Evolutionary conservation across 208 protist genomes (phyloP), one percentile per base, ranked within the genome.

Genomic region (Wallacemonas sp.): DNA sequence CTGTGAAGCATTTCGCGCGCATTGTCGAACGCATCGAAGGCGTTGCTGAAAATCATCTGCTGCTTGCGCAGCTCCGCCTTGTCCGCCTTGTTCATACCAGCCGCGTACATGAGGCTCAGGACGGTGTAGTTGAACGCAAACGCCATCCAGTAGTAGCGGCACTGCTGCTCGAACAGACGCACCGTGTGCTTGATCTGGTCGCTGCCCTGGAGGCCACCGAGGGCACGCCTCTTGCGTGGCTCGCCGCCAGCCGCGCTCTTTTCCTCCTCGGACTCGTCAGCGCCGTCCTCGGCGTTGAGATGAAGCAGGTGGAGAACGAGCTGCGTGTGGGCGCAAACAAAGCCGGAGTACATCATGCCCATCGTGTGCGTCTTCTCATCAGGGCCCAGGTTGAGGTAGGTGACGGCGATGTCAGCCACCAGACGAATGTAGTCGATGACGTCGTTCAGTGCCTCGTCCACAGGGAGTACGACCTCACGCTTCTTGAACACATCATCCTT

Each of bases 331-430:
- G 46, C 39, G 20, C 29, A 22, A 11, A 64, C 22, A 29, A 59
- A 57, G 61, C 48, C 41, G 26, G 57, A 67, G 66, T 72, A 72
- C 28, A 48, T 50, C 39, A 49, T 52, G 20, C 52, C 65, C 23
- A 77, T 29, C 39, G 25, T 26, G 31, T 48, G 48, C n/a, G 52
- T 38, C 44, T 64, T 66, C 28, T 67, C 62, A 59, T 59, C 52
- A 22, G 52, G 52, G 32, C 52, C 52, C 14, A 59, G 52, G 20
- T 67, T 67, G 62, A 72, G 50, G 66, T 72, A 68, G 10, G 65
- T 59, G 32, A 67, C 49, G 8, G 72, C 66, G 41, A 69, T 72
- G 55, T 72, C 66, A 11, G 39, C 44, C 16, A 70, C 42, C 65
- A 72, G 39, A 3, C 72, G 54, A 10, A 39, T 44, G 61, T 64